Conservation (phyloP, 805 yeast genomes). For the Candida morakotiae region DNA sequence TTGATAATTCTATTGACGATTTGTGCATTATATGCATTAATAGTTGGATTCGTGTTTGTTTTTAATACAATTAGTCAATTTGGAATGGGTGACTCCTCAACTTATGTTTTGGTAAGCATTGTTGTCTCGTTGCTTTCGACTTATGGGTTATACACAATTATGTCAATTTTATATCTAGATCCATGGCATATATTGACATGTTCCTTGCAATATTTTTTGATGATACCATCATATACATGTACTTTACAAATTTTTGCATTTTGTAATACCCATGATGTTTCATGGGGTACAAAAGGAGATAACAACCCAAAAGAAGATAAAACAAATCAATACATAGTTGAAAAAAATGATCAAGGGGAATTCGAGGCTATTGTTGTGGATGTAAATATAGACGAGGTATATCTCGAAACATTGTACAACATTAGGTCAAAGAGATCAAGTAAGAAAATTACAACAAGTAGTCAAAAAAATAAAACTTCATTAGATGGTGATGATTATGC, state of each 20-base stretch:
- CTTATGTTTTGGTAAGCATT: conserved; percentile 63
- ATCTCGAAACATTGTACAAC: conserved; percentile 68
- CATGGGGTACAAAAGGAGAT: conserved; percentile 99
- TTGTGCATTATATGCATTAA: conserved; percentile 77
- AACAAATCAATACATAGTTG: conserved; percentile 77
- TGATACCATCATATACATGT: conserved; percentile 89
- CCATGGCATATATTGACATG: conserved; percentile 96
- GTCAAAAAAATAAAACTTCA: conserved; percentile 23
- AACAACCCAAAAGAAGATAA: conserved; percentile 60
- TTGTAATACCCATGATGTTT: conserved; percentile 96
- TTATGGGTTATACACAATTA: conserved; percentile 79
- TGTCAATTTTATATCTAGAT: conserved; percentile 82
- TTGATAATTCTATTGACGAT: conserved; percentile 70
- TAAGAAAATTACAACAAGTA: conserved; percentile 36
- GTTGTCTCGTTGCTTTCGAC: conserved; percentile 85
- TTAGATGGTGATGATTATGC: conserved; percentile 76
- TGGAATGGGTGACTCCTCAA: conserved; percentile 32
- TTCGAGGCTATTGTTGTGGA: conserved; percentile 77
- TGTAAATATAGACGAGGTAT: conserved; percentile 79
- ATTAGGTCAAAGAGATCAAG: conserved; percentile 69
- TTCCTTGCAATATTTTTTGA: conserved; percentile 78
- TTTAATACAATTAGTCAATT: conserved; percentile 44
- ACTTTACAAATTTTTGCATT: conserved; percentile 93
- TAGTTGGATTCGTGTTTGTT: conserved; percentile 81
- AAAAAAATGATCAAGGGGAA: conserved; percentile 75